Evolutionary conservation across 768 basidiomycete genomes (phyloP).

Genomic region (Rhodocollybia butyracea): DNA sequence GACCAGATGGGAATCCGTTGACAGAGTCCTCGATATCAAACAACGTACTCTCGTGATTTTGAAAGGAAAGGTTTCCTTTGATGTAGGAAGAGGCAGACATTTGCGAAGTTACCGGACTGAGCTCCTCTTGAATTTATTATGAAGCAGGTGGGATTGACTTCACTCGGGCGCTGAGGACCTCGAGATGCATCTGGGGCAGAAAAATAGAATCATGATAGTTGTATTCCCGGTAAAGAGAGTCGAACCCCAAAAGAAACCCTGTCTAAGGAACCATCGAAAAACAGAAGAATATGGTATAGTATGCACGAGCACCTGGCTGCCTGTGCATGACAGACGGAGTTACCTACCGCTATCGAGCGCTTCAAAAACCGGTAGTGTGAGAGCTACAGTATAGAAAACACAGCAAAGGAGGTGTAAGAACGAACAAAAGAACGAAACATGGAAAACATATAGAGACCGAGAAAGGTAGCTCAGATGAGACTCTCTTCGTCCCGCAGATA

Average conservation of each 20-base stretch:
- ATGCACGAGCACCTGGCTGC: not conserved
- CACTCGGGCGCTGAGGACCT: not conserved
- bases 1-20: conserved; percentile 25
- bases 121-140: conserved; percentile 16
- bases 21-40: conserved; percentile 20
- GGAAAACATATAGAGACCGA: conserved; percentile 45
- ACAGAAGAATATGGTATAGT: not conserved
- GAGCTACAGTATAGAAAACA: conserved; percentile 13
- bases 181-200: too few relatives aligned
- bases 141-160: too few relatives aligned
- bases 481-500: conserved; percentile 93
- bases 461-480: conserved; percentile 4
- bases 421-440: not conserved
- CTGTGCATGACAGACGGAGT: conserved; percentile 9
- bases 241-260: not conserved
- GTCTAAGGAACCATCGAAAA: not conserved
- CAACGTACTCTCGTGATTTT: too few relatives aligned
- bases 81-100: too few relatives aligned
- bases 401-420: not conserved
- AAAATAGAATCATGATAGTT: too few relatives aligned
- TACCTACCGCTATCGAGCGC: conserved; percentile 38
- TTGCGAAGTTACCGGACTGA: too few relatives aligned
- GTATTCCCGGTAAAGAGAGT: too few relatives aligned
- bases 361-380: conserved; percentile 33
- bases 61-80: too few relatives aligned